Conservation (phyloP, 495 filamentous ascomycete species). For the Penicillium arizonense region DNA sequence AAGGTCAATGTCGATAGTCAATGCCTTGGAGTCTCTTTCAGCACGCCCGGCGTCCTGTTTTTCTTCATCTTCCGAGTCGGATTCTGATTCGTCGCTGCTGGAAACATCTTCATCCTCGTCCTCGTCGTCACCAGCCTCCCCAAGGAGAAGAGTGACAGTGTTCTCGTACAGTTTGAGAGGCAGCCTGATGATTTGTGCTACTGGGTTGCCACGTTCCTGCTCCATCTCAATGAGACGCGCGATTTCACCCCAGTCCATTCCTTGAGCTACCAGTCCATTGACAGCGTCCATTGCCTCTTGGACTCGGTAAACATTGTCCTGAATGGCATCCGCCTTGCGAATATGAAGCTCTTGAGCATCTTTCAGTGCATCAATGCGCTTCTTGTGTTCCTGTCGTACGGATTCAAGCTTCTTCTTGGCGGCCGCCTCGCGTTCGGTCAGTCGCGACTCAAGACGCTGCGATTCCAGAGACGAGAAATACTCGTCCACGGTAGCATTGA, state of each 20-base stretch:
- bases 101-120: conserved; percentile 56
- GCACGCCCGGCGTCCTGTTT: conserved; percentile 27
- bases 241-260: conserved; percentile 96
- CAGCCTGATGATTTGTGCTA: conserved; percentile 82
- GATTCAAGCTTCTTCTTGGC: conserved; percentile 81
- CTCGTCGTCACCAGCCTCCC: conserved; percentile 62
- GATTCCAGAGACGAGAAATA: conserved; percentile 97
- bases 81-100: conserved; percentile 60
- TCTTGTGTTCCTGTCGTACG: conserved; percentile 76
- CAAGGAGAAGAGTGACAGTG: conserved; percentile 76
- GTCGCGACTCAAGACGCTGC: conserved; percentile 80
- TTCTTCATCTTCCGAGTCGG: conserved; percentile 56
- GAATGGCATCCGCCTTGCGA: conserved; percentile 84
- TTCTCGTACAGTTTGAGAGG: conserved; percentile 89
- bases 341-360: conserved; percentile 77
- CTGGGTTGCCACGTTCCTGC: conserved; percentile 73
- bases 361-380: conserved; percentile 78
- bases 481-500: conserved; percentile 91
- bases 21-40: conserved; percentile 29
- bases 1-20: conserved; percentile 83
- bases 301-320: conserved; percentile 84
- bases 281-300: conserved; percentile 90
- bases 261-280: conserved; percentile 83
- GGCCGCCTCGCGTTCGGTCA: conserved; percentile 75
- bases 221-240: conserved; percentile 84